Evolutionary conservation across 106 monocot species (phyloP).

Genomic region (Dendrobium officinale): DNA sequence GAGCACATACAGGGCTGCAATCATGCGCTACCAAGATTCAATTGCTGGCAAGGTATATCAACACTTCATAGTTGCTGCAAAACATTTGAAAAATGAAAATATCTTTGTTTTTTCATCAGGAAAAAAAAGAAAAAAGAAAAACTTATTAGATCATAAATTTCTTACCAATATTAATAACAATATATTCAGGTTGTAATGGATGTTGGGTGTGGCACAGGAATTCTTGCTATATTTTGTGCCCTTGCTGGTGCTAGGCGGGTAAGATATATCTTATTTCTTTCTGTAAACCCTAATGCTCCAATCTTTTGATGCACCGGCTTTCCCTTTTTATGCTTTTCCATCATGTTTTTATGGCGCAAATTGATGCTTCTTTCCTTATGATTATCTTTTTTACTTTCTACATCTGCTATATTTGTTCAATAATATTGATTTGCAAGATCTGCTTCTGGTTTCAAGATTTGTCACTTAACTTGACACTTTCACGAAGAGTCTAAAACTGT

Average conservation of each 20-base stretch:
- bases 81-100: neutral
- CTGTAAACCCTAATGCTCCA: neutral
- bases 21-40: slow-evolving; percentile 74
- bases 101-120: neutral
- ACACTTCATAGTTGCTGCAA: neutral
- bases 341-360: neutral
- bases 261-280: slow-evolving; percentile 12
- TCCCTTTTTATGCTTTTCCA: neutral
- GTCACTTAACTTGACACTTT: neutral
- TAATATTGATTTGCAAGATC: neutral
- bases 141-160: neutral
- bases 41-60: slow-evolving; percentile 74
- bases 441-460: neutral
- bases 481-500: neutral
- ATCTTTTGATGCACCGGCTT: neutral
- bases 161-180: neutral
- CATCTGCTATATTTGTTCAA: neutral
- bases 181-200: slow-evolving; percentile 73
- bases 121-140: too few relatives aligned
- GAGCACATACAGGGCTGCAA: slow-evolving; percentile 73
- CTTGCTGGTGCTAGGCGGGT: slow-evolving; percentile 83
- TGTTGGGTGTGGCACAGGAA: slow-evolving; percentile 92
- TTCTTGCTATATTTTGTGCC: slow-evolving; percentile 90
- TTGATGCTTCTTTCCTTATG: neutral
- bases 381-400: neutral